phyloP scores from a whole-genome alignment of 2,329 filamentous ascomycete species.

The Domatiomyces catenatus region DNA sequence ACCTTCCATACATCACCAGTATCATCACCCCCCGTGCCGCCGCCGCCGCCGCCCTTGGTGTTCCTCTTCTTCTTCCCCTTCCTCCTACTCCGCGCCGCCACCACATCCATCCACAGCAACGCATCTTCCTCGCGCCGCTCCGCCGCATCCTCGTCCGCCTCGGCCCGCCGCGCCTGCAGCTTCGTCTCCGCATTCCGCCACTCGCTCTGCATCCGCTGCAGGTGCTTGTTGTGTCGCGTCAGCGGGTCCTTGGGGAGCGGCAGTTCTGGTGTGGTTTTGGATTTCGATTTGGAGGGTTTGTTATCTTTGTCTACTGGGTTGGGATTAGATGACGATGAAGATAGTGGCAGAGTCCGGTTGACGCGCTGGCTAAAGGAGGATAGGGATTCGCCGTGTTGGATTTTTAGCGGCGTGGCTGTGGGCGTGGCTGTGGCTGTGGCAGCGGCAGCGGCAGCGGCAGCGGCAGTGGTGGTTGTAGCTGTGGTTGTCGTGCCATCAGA shows the following conservation, averaged over 20 bases:
- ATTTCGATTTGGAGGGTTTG: constrained; percentile 31
- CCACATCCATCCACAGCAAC: constrained; percentile 47
- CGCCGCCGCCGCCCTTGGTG: constrained; percentile 23
- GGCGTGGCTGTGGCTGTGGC: neutral
- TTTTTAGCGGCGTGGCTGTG: constrained; percentile 39
- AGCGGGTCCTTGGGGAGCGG: constrained; percentile 42
- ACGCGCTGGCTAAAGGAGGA: constrained; percentile 71
- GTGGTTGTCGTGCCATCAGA: constrained; percentile 15
- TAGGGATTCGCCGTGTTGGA: constrained; percentile 68
- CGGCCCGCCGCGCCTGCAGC: constrained; percentile 58
- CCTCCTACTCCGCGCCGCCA: constrained; percentile 39
- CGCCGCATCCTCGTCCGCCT: constrained; percentile 50
- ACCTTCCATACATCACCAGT: constrained; percentile 66
- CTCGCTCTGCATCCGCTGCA: constrained; percentile 44
- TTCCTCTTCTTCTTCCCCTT: constrained; percentile 35
- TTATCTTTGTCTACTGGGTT: too few species aligned
- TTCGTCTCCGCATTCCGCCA: constrained; percentile 41
- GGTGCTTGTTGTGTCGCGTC: constrained; percentile 71
- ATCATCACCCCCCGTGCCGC: too few species aligned
- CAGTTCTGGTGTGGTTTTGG: constrained; percentile 31
- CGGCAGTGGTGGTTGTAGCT: constrained; percentile 15
- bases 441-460: constrained; percentile 5
- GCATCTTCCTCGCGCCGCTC: constrained; percentile 48
- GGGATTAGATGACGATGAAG: constrained; percentile 42
- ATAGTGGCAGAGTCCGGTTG: constrained; percentile 65